Evolutionary conservation across 371 early-diverging fungal species (phyloP), one percentile per base, ranked within the genome.

Genomic region (Lichtheimia hyalospora): DNA sequence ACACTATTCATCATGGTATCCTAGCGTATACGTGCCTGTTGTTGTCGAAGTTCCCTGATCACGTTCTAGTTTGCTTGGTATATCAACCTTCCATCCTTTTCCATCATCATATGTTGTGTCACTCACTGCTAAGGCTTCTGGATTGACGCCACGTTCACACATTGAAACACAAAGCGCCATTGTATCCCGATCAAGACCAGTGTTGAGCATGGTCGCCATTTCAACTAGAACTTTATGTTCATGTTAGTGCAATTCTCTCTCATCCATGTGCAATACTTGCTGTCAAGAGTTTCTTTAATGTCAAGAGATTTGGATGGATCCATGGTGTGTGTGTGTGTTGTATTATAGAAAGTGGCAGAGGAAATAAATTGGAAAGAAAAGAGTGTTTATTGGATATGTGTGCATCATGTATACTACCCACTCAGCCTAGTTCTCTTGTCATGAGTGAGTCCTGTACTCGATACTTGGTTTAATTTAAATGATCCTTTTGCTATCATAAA

Each of bases 141-240:
- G 94, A 66, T 94, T 92, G 20, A 87, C 91, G 16, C 92, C 92
- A 15, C 71, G 68, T 62, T 92, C 92, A 64, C 85, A 86, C 49
- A 94, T 69, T 6, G 84, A 76, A 5, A 91, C 77, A 63, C 92
- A 92, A 10, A 83, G 62, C 0, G 86, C 75, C n/a, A 94, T 79
- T 0, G 89, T 75, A 39, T 91, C 88, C 24, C 86, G 75, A 71
- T 89, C 89, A 3, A 92, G 79, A 0, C 89, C 89, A 3, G 91
- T 89, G 61, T 85, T 84, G 28, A 92, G 79, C 20, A 94, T 59
- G 0, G 73, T 68, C 10, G 90, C 81, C 54, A 92, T 86, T 66
- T 91, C 89, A 61, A 82, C 65, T 46, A 90, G 10, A 46, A 46
- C 42, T 20, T 25, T 52, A n/a, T 14, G 15, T 25, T 12, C 21